Evolutionary conservation across 2,329 filamentous ascomycete species (phyloP), one percentile per base, ranked within the genome.

Genomic region (Coleophoma cylindrospora): DNA sequence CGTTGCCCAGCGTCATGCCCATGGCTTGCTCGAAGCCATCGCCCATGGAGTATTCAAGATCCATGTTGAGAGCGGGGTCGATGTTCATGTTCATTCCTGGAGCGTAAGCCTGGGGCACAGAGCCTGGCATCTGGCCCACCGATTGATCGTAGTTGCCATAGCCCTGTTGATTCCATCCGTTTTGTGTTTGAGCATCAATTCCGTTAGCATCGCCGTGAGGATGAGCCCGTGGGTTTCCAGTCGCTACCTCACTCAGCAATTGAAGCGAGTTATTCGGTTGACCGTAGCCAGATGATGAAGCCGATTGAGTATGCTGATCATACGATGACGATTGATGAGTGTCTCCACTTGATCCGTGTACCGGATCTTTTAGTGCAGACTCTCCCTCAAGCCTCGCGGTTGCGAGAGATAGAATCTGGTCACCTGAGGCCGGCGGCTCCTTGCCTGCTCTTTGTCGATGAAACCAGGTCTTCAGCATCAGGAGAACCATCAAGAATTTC

Each of bases 401-500:
- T 15, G 21, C 36, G 11, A 34, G 14, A n/a, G 15, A 47, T 43
- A 41, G 11, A 22, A 27, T 37, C 38, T 40, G 41, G 11, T 38
- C 47, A 48, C 27, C 19, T 37, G 53, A 49, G 10, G 45, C 45
- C 4, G 40, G 2, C 4, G 50, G 22, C 15, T 43, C 34, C 50
- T 61, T 61, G 14, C 57, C 56, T 47, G 64, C 61, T 49, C 58
- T 54, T 50, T 65, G 64, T 33, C 64, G 57, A 47, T 65, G 57
- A 40, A 67, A 66, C 86, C 86, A 89, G 22, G 75, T 79, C 40
- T 80, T 80, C 22, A 91, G 69, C 82, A 90, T 86, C 45, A 77
- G 72, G 10, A 91, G 69, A 6, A 90, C 83, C 51, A 88, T 74
- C 2, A 86, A 72, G 55, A 91, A 91, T 65, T 89, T 90, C 45